Evolutionary conservation across 2,329 filamentous ascomycete species (phyloP).

Genomic region (Ophiostoma montium): DNA sequence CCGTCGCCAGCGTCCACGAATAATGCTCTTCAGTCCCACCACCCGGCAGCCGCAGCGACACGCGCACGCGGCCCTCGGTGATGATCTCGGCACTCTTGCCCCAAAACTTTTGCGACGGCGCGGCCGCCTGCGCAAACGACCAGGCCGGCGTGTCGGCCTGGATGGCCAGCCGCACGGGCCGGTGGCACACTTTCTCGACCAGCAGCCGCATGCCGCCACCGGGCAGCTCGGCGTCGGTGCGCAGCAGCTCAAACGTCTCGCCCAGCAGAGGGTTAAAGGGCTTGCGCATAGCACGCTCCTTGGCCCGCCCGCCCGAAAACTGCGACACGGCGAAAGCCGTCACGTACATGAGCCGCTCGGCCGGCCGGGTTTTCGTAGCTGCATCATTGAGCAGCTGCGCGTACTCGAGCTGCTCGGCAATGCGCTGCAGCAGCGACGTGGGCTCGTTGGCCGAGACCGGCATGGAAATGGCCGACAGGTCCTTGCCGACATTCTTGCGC

Average conservation of each 20-base stretch:
- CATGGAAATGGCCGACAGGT: slow-evolving; percentile 93
- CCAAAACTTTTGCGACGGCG: slow-evolving; percentile 95
- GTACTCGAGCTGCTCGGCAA: slow-evolving; percentile 87
- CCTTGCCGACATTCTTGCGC: slow-evolving; percentile 95
- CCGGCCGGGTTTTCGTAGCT: slow-evolving; percentile 41
- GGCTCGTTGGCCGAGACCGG: slow-evolving; percentile 95
- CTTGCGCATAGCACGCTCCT: slow-evolving; percentile 85
- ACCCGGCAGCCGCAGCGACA: slow-evolving; percentile 54
- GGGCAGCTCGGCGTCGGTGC: slow-evolving; percentile 59
- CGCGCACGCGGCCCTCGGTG: slow-evolving; percentile 73
- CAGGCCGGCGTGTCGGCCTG: slow-evolving; percentile 78
- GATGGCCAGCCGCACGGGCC: slow-evolving; percentile 82
- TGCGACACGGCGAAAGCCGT: slow-evolving; percentile 82
- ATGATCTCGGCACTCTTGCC: slow-evolving; percentile 91
- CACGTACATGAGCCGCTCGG: slow-evolving; percentile 68
- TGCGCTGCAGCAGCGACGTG: slow-evolving; percentile 70
- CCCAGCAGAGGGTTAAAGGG: slow-evolving; percentile 95
- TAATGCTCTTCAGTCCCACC: slow-evolving; percentile 61
- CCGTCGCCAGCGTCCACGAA: slow-evolving; percentile 77
- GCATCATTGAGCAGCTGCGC: slow-evolving; percentile 69
- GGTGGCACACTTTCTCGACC: slow-evolving; percentile 90
- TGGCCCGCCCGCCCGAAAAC: slow-evolving; percentile 68
- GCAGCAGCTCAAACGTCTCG: slow-evolving; percentile 86
- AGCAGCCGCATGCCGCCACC: slow-evolving; percentile 72
- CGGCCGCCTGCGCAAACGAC: slow-evolving; percentile 77